Evolutionary conservation across 306 rosid genomes (phyloP), one percentile per base, ranked within the genome.

Genomic region (Trifolium repens): DNA sequence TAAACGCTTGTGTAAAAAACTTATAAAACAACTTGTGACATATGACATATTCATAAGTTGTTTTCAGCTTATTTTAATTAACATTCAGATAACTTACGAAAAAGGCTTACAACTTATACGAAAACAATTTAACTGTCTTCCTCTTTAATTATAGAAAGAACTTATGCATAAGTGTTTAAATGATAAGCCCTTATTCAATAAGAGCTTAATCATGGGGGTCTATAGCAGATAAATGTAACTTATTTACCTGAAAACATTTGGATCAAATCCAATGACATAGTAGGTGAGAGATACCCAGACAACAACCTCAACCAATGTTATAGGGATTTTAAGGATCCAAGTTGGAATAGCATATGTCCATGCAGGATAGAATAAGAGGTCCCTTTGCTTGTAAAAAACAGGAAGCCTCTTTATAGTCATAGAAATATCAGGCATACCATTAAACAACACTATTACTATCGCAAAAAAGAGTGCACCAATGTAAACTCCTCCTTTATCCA

Each of bases 321-420:
- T 14, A 4, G 91, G 89, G 32, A 83, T 87, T 77, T 82, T 80
- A 59, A 85, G 85, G 61, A 87, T 82, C 89, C 86, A 78, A 0
- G 76, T 2, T 5, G 91, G 89, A 35, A 87, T 71, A 75, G 91
- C 83, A 75, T 85, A 87, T 58, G 84, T 79, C 89, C 91, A 85
- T 58, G 89, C 73, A 67, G 91, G 89, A 77, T 75, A 87, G 79
- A 87, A 87, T 14, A 80, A 57, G 65, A 85, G 86, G 69, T 87
- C 87, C 4, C 91, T 30, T 78, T 85, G 91, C 84, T 87, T 87
- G 86, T 80, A 87, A 78, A 85, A 85, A 78, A 87, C 77, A 12
- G 91, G 89, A 73, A 87, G 89, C 73, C 85, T 85, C 5, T 76
- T 82, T 78, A 83, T 81, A 30, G 86, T 78, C 82, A 87, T 58